A percentile compares a stretch with the other conserved stretches of the same genome.
These are phyloP conservation scores for Ogataea degrootiae DNA, from an alignment of 805 yeast species.

Conservation along the genomic window DNA sequence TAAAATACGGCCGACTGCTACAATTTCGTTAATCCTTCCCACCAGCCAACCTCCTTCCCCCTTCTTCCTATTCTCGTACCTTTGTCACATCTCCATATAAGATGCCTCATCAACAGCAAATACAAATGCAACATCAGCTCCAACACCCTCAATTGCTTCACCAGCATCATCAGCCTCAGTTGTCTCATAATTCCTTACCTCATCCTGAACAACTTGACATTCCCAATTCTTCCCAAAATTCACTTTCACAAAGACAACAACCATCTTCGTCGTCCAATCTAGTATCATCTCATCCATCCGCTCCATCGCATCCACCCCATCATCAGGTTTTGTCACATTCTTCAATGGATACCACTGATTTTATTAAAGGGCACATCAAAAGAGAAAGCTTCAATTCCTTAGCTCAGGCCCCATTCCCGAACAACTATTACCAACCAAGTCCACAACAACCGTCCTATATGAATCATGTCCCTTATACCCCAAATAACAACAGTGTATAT, in stretches of 20 bases:
- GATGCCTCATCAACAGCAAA: not conserved
- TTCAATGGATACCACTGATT: constrained; percentile 3
- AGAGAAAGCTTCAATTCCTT: constrained; percentile 8
- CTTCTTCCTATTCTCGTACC: not conserved
- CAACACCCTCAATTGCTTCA: not conserved
- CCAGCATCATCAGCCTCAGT: not conserved
- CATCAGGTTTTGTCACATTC: constrained; percentile 4
- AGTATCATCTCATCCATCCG: not conserved
- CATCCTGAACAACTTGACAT: too few species aligned
- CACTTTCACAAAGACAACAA: not conserved
- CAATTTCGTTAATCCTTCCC: not conserved
- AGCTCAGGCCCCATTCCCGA: constrained; percentile 4
- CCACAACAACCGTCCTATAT: constrained; percentile 3
- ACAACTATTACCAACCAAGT: constrained; percentile 3
- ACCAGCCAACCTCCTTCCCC: not conserved
- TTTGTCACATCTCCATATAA: not conserved
- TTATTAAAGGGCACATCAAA: constrained; percentile 7
- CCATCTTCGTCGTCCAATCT: not conserved
- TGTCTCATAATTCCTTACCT: not conserved
- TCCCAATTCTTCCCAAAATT: not conserved
- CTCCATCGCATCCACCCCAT: not conserved
- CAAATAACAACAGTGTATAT: constrained; percentile 3
- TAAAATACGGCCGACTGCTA: not conserved
- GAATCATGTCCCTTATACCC: constrained; percentile 2
- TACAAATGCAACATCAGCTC: constrained; percentile 6